Evolutionary conservation across 805 yeast genomes (phyloP).

Genomic region (Suhomyces pyralidae): DNA sequence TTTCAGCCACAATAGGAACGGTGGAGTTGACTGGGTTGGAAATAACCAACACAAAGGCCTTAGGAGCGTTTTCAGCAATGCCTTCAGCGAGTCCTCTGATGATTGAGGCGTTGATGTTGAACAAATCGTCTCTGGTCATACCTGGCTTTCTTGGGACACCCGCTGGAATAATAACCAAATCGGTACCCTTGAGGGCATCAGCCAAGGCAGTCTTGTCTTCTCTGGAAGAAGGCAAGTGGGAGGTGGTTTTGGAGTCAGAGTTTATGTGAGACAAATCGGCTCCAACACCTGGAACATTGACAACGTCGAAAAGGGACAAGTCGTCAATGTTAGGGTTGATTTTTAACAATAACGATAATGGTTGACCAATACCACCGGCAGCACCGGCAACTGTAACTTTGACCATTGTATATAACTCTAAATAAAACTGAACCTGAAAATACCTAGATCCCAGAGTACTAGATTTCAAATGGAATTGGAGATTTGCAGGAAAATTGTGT

Average conservation of each 20-base stretch:
- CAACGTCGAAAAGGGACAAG: conserved; percentile 80
- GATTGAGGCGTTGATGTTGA: conserved; percentile 80
- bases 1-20: conserved; percentile 84
- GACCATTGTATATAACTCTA: conserved; percentile 29
- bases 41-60: conserved; percentile 75
- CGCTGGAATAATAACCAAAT: conserved; percentile 66
- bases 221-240: conserved; percentile 57
- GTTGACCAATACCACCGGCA: conserved; percentile 94
- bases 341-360: conserved; percentile 77
- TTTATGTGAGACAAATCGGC: conserved; percentile 84
- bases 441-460: background rate
- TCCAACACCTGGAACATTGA: conserved; percentile 81
- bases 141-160: conserved; percentile 95
- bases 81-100: conserved; percentile 71
- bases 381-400: conserved; percentile 90
- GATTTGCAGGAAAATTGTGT: background rate
- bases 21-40: conserved; percentile 95
- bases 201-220: conserved; percentile 47
- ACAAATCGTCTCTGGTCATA: conserved; percentile 88
- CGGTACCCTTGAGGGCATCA: conserved; percentile 43
- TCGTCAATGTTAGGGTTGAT: conserved; percentile 59
- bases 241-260: conserved; percentile 58
- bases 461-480: background rate
- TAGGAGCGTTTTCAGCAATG: conserved; percentile 68
- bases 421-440: background rate